phyloP scores from a whole-genome alignment of 768 basidiomycete species.

The Dentipellis fragilis region DNA sequence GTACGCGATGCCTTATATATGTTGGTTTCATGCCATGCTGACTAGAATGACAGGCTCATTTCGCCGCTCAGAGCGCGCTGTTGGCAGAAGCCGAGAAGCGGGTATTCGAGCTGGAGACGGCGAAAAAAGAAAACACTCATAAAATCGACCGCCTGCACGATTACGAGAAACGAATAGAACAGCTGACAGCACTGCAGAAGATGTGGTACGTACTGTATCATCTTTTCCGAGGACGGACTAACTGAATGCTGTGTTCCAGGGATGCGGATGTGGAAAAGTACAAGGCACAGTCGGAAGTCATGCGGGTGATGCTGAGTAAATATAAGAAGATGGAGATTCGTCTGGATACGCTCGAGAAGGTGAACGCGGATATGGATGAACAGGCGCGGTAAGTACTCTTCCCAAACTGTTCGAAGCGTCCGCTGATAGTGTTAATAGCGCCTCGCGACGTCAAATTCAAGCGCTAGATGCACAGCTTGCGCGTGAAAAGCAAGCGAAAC shows the following conservation, averaged over 20 bases:
- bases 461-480: conserved; percentile 47
- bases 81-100: conserved; percentile 59
- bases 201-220: conserved; percentile 48
- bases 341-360: conserved; percentile 46
- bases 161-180: conserved; percentile 83
- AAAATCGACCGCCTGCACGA: conserved; percentile 75
- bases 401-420: not conserved
- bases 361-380: conserved; percentile 45
- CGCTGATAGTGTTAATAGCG: conserved; percentile 23
- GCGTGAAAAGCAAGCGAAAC: conserved; percentile 28
- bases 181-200: conserved; percentile 64
- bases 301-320: conserved; percentile 43
- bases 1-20: conserved; percentile 25
- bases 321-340: conserved; percentile 60
- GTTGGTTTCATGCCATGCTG: not conserved
- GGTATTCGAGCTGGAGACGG: conserved; percentile 65
- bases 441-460: conserved; percentile 50
- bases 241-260: conserved; percentile 30
- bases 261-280: conserved; percentile 65
- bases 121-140: conserved; percentile 67
- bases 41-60: conserved; percentile 39
- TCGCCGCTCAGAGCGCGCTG: conserved; percentile 58
- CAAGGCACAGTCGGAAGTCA: conserved; percentile 50
- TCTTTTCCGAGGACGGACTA: not conserved
- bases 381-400: conserved; percentile 41